Base-by-base conservation (phyloP, 805 yeast species). In the Yamadazyma takamatsuzukensis region DNA sequence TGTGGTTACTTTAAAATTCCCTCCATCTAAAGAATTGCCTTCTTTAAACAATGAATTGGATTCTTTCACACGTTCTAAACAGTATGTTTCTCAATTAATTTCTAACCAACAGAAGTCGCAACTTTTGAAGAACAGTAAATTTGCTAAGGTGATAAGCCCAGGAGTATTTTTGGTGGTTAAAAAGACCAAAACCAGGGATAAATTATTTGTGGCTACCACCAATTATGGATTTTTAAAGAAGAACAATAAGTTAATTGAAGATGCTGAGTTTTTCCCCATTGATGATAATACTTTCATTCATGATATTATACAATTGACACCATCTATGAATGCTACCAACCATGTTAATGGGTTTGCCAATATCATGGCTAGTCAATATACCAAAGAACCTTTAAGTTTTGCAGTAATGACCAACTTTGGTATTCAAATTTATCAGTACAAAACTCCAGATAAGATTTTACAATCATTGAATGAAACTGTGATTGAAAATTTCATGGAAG, bases 281-380 rank as follows among this genome's bases (percentile, higher is more conserved):
- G 53, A 51, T 26, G 48, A 40, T 15, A 48, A 47, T 12, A 54
- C 65, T 2, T 57, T 53, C 21, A 78, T 89, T 16, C 88, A 80
- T 48, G 85, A 83, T 30, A 79, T 89, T 41, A 74, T 78, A 12
- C 84, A 82, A 40, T 50, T 85, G 27, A 74, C 90, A 0, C 78
- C 84, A 11, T 63, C 79, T 2, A 81, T 81, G 68, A 74, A 76
- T 49, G 86, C 94, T 1, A 73, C 90, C 0, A 61, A 74, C 26
- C 76, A 76, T 27, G 95, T 95, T 14, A 76, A 69, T 45, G 96
- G 96, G 2, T 86, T 80, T 52, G 85, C 87, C 7, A 89, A 90
- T 53, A 79, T 79, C 38, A 78, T 85, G 56, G 95, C 96, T 1
- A 79, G 90, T 5, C 97, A 89, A 48, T 90, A 86, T 51, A 74